Conservation (phyloP, 2,329 filamentous ascomycete genomes). For the Colletotrichum plurivorum region DNA sequence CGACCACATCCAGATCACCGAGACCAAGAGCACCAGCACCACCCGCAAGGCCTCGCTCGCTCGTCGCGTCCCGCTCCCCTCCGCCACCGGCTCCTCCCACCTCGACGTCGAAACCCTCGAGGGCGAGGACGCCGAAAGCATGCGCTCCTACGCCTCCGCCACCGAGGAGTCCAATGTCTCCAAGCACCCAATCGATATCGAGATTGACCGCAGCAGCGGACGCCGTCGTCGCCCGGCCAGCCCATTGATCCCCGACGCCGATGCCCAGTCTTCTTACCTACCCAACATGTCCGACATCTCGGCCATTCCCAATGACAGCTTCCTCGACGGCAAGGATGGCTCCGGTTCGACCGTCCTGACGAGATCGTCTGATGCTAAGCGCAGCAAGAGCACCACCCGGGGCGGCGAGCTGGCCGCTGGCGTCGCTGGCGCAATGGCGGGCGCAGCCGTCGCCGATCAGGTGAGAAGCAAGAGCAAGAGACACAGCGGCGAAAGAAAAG, state of each 20-base stretch:
- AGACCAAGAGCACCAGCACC: slow-evolving; percentile 73
- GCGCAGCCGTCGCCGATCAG: slow-evolving; percentile 58
- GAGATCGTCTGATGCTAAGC: slow-evolving; percentile 51
- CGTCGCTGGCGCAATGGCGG: slow-evolving; percentile 54
- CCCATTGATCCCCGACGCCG: slow-evolving; percentile 72
- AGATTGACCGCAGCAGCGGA: slow-evolving; percentile 74
- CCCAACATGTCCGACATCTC: slow-evolving; percentile 88
- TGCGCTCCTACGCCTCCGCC: slow-evolving; percentile 82
- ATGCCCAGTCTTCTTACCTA: slow-evolving; percentile 70
- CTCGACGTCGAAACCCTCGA: slow-evolving; percentile 59
- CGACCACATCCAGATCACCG: slow-evolving; percentile 90
- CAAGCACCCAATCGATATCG: slow-evolving; percentile 87
- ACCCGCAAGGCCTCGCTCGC: slow-evolving; percentile 75
- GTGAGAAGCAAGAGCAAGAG: slow-evolving; percentile 60
- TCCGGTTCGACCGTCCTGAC: slow-evolving; percentile 59
- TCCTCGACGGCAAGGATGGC: slow-evolving; percentile 71
- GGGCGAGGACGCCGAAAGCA: slow-evolving; percentile 75
- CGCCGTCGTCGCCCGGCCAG: slow-evolving; percentile 76
- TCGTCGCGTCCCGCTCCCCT: slow-evolving; percentile 68
- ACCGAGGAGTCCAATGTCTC: slow-evolving; percentile 85
- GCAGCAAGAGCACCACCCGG: slow-evolving; percentile 59
- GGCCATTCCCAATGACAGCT: slow-evolving; percentile 75
- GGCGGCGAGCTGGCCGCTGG: slow-evolving; percentile 55
- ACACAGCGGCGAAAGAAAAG: slow-evolving; percentile 57
- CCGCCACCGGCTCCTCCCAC: slow-evolving; percentile 56